phyloP scores from a whole-genome alignment of 148 eudicot species.

The Arctostaphylos glauca region DNA sequence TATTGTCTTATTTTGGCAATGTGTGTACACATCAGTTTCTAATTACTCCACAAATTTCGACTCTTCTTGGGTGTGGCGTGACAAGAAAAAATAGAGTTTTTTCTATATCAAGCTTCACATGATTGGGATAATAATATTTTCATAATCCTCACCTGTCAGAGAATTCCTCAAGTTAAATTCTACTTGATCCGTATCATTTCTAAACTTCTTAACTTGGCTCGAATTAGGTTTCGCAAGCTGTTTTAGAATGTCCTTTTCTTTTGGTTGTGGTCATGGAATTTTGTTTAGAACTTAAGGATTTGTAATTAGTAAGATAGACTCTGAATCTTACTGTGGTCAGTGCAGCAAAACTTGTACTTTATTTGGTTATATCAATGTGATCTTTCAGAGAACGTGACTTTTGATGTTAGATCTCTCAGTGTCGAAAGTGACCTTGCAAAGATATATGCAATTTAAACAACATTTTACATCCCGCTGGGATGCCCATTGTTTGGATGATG shows the following conservation, averaged over 20 bases:
- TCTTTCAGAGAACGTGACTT: background rate
- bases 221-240: background rate
- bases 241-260: constrained; percentile 4
- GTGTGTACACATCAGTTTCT: background rate
- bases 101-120: background rate
- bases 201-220: background rate
- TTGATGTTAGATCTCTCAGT: background rate
- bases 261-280: background rate
- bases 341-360: background rate
- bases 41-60: constrained; percentile 4
- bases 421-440: constrained; percentile 5
- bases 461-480: background rate
- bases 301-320: background rate
- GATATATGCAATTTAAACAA: background rate
- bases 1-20: background rate
- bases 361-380: background rate
- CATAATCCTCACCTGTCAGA: background rate
- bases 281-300: background rate
- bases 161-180: background rate
- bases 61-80: background rate
- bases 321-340: background rate
- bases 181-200: background rate
- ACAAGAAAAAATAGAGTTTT: background rate
- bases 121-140: background rate
- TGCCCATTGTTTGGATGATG: background rate